Evolutionary conservation across 2,329 filamentous ascomycete species (phyloP).

Genomic region (Basipetospora sp.): DNA sequence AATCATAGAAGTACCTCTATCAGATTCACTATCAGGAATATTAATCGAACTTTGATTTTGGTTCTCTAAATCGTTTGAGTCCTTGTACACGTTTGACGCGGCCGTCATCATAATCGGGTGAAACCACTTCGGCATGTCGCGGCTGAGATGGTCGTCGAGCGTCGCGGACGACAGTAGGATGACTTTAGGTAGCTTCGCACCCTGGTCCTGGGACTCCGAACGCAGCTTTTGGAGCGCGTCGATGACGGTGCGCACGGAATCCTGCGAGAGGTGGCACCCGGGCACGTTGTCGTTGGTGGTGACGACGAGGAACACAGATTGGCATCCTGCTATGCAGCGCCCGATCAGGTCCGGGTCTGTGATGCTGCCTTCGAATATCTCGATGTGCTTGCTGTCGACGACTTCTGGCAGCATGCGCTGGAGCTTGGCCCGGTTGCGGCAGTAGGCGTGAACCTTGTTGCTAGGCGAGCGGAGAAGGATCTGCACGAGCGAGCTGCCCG

Average conservation of each 20-base stretch:
- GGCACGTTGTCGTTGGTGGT: slow-evolving; percentile 30
- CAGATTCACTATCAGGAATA: no score
- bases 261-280: slow-evolving; percentile 21
- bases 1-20: no score
- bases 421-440: slow-evolving; percentile 27
- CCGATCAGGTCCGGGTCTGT: slow-evolving; percentile 22
- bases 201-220: neutral
- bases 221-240: slow-evolving; percentile 18
- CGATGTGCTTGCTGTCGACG: slow-evolving; percentile 17
- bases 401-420: slow-evolving; percentile 18
- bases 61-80: no score
- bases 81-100: slow-evolving; percentile 13
- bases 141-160: slow-evolving; percentile 23
- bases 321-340: slow-evolving; percentile 19
- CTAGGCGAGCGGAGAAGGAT: slow-evolving; percentile 20
- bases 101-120: slow-evolving; percentile 16
- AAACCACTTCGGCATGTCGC: slow-evolving; percentile 15
- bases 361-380: slow-evolving; percentile 27
- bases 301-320: slow-evolving; percentile 25
- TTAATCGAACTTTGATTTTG: no score
- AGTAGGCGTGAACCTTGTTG: slow-evolving; percentile 26
- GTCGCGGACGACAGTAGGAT: slow-evolving; percentile 28
- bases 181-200: slow-evolving; percentile 20
- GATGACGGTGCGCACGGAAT: slow-evolving; percentile 22
- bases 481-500: slow-evolving; percentile 25